Conservation (phyloP, 805 yeast genomes). For the Candida koratica region DNA sequence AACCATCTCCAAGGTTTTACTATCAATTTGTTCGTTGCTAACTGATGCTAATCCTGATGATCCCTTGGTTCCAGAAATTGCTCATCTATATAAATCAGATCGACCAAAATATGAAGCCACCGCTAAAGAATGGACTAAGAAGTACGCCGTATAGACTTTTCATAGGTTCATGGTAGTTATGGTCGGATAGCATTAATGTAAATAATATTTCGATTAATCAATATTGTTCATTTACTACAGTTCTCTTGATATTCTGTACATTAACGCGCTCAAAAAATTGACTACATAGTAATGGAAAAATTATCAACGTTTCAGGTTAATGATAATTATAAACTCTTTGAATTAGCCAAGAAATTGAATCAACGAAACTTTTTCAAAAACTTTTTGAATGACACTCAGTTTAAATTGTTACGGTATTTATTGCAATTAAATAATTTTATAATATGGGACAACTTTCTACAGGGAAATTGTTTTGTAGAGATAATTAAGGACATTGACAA, state of each 20-base stretch:
- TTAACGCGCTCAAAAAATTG: conserved; percentile 1
- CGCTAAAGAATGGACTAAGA: conserved; percentile 98
- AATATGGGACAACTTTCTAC: conserved; percentile 36
- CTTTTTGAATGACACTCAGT: conserved; percentile 35
- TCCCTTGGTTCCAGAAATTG: conserved; percentile 97
- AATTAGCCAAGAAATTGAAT: conserved; percentile 33
- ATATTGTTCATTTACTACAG: not conserved
- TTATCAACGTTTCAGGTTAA: conserved; percentile 35
- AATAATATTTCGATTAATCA: conserved; percentile 7
- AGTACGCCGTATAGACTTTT: conserved; percentile 67
- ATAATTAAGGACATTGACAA: conserved; percentile 16
- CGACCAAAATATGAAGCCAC: conserved; percentile 92
- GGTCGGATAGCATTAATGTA: conserved; percentile 8
- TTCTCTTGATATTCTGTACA: not conserved
- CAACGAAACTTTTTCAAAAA: conserved; percentile 29
- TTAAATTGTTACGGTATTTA: conserved; percentile 27
- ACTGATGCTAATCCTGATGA: conserved; percentile 99
- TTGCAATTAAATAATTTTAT: conserved; percentile 27
- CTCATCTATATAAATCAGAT: conserved; percentile 93
- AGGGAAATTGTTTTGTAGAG: conserved; percentile 32
- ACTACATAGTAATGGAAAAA: conserved; percentile 27
- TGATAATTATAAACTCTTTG: conserved; percentile 29
- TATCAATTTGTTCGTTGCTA: conserved; percentile 90
- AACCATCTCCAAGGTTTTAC: conserved; percentile 90
- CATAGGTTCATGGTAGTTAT: conserved; percentile 5